Evolutionary conservation across 2,329 filamentous ascomycete species (phyloP).

Genomic region (Arthrinium phaeospermum): DNA sequence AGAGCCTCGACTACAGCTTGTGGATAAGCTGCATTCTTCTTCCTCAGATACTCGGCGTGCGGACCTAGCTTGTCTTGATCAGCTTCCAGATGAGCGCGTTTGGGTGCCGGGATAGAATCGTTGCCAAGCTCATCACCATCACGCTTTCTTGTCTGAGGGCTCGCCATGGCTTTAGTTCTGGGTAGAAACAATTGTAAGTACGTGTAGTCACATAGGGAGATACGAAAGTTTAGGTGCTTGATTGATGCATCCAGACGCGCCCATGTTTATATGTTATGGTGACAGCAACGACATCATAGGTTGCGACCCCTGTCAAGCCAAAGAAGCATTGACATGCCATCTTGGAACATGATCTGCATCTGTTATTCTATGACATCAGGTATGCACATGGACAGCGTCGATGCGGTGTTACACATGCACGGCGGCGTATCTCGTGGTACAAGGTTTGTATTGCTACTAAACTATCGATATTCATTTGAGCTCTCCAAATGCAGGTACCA

Average conservation of each 20-base stretch:
- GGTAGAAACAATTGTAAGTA: neutral
- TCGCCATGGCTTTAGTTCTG: neutral
- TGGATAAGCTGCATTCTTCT: neutral
- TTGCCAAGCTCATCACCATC: neutral
- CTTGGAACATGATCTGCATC: neutral
- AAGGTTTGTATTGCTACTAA: neutral
- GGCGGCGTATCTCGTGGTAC: neutral
- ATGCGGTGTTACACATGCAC: neutral
- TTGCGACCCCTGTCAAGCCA: neutral
- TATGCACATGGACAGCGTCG: neutral
- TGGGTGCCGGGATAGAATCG: neutral
- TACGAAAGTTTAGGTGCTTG: neutral
- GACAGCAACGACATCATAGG: neutral
- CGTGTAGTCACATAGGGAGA: neutral
- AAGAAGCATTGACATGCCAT: neutral
- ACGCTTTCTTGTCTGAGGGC: neutral
- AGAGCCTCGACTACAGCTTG: neutral
- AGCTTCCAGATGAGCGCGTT: neutral
- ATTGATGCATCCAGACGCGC: no score
- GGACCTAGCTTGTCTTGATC: neutral
- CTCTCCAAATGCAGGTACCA: neutral
- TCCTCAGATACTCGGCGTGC: neutral
- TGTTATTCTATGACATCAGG: neutral
- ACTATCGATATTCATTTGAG: neutral
- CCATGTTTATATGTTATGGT: neutral